Conservation (phyloP, 331 rosid species). For the Pyracantha coccinea region DNA sequence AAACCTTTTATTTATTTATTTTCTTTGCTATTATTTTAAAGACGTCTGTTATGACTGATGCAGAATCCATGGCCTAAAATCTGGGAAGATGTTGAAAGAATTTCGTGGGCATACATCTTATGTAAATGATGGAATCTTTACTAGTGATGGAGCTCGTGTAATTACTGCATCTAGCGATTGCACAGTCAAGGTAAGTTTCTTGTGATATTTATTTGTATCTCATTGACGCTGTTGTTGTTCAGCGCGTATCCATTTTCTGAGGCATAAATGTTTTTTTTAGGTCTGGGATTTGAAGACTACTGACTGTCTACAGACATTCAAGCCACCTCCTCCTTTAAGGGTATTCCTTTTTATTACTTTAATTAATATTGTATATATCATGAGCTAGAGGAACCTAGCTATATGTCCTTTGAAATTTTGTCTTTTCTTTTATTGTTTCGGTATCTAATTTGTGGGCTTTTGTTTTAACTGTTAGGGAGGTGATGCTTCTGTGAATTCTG, state of each 20-base stretch:
- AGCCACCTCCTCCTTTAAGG: slow-evolving; percentile 99
- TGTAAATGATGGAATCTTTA: slow-evolving; percentile 89
- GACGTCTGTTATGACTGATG: slow-evolving; percentile 1
- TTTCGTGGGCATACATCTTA: slow-evolving; percentile 93
- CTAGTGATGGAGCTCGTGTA: slow-evolving; percentile 80
- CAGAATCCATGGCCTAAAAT: slow-evolving; percentile 92
- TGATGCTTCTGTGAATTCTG: slow-evolving; percentile 91
- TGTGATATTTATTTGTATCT: background rate
- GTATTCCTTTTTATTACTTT: slow-evolving; percentile 8
- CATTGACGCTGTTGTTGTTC: background rate
- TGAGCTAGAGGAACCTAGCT: slow-evolving; percentile 4
- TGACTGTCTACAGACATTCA: slow-evolving; percentile 88
- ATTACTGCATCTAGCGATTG: slow-evolving; percentile 97
- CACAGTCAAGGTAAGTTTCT: slow-evolving; percentile 70
- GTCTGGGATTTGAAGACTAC: slow-evolving; percentile 92
- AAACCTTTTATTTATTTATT: too few species aligned
- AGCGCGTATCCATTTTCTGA: background rate
- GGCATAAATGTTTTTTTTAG: slow-evolving; percentile 31
- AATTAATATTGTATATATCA: background rate
- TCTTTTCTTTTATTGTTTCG: slow-evolving; percentile 3
- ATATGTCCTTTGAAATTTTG: background rate
- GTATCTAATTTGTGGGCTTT: slow-evolving; percentile 22
- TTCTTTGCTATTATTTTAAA: background rate
- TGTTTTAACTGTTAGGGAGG: slow-evolving; percentile 57
- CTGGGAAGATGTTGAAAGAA: slow-evolving; percentile 92